Evolutionary conservation across 2,329 filamentous ascomycete genomes (phyloP).

Genomic region (Xylaria sp.): DNA sequence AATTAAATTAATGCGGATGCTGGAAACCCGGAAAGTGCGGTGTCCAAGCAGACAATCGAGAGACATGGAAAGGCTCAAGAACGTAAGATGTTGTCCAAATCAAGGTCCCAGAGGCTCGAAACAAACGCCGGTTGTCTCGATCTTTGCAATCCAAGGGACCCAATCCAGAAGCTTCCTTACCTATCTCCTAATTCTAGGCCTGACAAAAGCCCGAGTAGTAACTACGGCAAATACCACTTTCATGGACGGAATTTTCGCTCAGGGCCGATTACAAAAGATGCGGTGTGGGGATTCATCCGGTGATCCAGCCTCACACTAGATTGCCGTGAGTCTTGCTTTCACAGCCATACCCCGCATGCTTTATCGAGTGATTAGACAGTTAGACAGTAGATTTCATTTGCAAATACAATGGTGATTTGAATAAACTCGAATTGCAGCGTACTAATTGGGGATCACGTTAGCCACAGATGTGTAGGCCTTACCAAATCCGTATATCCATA

Average conservation of each 20-base stretch:
- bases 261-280: not conserved
- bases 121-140: not conserved
- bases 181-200: not conserved
- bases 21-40: not conserved
- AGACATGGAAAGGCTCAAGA: not conserved
- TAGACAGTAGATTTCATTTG: not conserved
- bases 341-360: not conserved
- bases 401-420: not conserved
- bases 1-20: constrained; percentile 8
- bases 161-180: not conserved
- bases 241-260: not conserved
- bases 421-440: too few relatives aligned
- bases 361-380: not conserved
- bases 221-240: not conserved
- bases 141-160: constrained; percentile 4
- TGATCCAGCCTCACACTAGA: constrained; percentile 4
- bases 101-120: not conserved
- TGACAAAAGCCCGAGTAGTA: not conserved
- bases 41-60: not conserved
- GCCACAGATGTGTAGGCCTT: not conserved
- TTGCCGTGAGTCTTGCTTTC: not conserved
- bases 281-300: not conserved
- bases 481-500: not conserved
- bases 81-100: not conserved
- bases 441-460: not conserved